A percentile compares a stretch with the other conserved stretches of the same genome.
Conservation (phyloP, 768 basidiomycete species). For the Pisolithus orientalis region DNA sequence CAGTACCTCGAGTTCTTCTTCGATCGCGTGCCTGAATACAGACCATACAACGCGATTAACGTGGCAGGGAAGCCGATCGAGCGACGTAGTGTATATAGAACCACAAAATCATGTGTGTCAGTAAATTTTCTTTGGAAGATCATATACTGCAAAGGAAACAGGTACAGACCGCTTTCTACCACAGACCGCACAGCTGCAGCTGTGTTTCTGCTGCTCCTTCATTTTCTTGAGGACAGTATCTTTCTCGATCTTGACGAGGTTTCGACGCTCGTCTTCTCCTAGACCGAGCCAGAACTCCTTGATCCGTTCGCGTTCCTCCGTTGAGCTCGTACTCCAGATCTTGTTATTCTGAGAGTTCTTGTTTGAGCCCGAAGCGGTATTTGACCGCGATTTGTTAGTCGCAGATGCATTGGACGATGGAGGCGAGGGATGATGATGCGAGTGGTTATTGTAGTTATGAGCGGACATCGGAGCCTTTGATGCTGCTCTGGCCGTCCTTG, state of each 20-base stretch:
- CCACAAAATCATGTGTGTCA: constrained; percentile 20
- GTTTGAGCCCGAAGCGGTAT: constrained; percentile 19
- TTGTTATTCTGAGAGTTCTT: constrained; percentile 47
- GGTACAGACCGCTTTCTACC: constrained; percentile 86
- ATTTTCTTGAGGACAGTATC: constrained; percentile 97
- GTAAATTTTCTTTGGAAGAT: constrained; percentile 11
- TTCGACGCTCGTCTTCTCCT: constrained; percentile 84
- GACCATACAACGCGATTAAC: constrained; percentile 7
- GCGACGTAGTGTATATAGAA: constrained; percentile 10
- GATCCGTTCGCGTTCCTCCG: constrained; percentile 93
- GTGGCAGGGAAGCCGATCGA: constrained; percentile 10
- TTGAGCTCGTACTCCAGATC: constrained; percentile 92
- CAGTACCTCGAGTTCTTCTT: constrained; percentile 99
- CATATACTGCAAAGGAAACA: constrained; percentile 22
- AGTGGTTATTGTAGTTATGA: constrained; percentile 45
- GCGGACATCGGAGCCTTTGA: constrained; percentile 53
- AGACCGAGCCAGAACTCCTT: constrained; percentile 97
- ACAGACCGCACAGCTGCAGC: constrained; percentile 93
- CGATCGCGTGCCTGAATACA: constrained; percentile 80
- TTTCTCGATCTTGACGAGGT: constrained; percentile 96
- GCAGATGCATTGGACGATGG: constrained; percentile 30
- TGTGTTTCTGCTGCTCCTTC: constrained; percentile 99
- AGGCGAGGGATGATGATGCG: constrained; percentile 49
- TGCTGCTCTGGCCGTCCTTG: constrained; percentile 41
- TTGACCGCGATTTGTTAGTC: constrained; percentile 26